Base-by-base conservation (phyloP, 2,329 filamentous ascomycete species). In the Ophiostoma quercus region DNA sequence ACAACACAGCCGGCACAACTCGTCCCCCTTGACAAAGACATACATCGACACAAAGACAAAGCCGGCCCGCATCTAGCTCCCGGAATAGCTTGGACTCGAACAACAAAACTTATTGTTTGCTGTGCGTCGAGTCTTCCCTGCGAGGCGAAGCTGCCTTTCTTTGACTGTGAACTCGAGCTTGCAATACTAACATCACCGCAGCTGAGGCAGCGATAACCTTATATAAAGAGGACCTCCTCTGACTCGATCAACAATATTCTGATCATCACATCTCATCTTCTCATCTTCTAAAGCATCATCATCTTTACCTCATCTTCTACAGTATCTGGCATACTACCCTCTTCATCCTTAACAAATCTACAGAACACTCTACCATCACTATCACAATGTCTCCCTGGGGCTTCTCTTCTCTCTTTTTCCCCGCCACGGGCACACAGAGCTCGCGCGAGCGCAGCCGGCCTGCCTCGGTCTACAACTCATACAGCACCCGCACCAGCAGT, bases 341-440 rank as follows among this genome's bases (percentile, higher is more conserved):
- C 34, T 5, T 34, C 8, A 34, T 8, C 34, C 34, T 34, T 22
- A 57, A 16, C 22, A 57, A 57, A 9, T 51, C 16, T 25, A 25
- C 51, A 57, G 14, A 25, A 25, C 51, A 47, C 43, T 57, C 8
- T 57, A 12, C 11, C 51, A 25, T 57, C 7, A 57, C 3, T 11
- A 57, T 62, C 57, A 34, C 16, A 39, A 65, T 65, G 62, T 65
- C 62, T n/a, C 62, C 34, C 19, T 22, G 62, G 60, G 29, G 60
- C 7, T 9, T 63, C 34, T 39, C 62, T 39, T 65, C 32, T 16
- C 2, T 65, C 19, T 39, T 65, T n/a, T 39, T 34, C 34, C 34
- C 62, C 34, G 22, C 2, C 62, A 65, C 34, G 62, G 19, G 34
- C 19, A 39, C 34, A 9, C 32, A 65, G 9, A 19, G n/a, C 32